These are phyloP conservation scores for Vanrija sp. DNA, from an alignment of 1,284 basidiomycete genomes.

Conservation along the genomic window DNA sequence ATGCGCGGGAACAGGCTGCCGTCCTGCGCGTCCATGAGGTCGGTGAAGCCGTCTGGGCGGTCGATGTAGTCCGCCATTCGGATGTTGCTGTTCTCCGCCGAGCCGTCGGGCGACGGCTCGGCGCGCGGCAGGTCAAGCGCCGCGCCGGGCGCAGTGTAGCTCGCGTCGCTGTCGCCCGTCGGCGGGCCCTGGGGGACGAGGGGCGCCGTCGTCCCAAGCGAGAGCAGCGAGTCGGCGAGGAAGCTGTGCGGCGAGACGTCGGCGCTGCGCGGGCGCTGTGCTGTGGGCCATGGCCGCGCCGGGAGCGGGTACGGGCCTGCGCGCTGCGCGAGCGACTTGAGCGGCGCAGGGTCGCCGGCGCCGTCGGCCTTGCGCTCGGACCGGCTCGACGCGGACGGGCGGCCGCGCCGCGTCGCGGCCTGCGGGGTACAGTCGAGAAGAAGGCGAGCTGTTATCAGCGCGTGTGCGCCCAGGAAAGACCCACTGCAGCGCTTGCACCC, in stretches of 20 bases:
- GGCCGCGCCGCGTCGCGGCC: not conserved
- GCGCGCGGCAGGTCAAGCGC: not conserved
- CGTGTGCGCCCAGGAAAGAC: not conserved
- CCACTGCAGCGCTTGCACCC: not conserved
- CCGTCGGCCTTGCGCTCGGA: not conserved
- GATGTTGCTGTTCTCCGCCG: not conserved
- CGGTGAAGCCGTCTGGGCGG: not conserved
- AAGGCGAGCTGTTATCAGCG: not conserved
- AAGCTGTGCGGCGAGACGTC: not conserved
- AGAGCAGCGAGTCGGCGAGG: not conserved
- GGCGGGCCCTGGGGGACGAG: not conserved
- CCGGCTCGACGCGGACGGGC: not conserved
- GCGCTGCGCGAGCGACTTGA: not conserved
- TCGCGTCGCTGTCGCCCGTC: not conserved
- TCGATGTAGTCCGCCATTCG: constrained; percentile 1
- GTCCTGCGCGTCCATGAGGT: not conserved
- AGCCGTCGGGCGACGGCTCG: not conserved
- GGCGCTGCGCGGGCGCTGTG: not conserved
- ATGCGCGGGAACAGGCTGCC: not conserved
- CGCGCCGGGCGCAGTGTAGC: not conserved
- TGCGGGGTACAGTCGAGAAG: not conserved
- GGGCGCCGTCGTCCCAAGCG: not conserved
- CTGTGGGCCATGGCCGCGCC: no score
- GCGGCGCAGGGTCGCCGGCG: no score
- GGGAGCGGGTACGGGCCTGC: not conserved